A percentile compares a stretch with the other conserved stretches of the same genome.
Conservation (phyloP, 306 rosid genomes). For the Trichosanthes cucumerina region DNA sequence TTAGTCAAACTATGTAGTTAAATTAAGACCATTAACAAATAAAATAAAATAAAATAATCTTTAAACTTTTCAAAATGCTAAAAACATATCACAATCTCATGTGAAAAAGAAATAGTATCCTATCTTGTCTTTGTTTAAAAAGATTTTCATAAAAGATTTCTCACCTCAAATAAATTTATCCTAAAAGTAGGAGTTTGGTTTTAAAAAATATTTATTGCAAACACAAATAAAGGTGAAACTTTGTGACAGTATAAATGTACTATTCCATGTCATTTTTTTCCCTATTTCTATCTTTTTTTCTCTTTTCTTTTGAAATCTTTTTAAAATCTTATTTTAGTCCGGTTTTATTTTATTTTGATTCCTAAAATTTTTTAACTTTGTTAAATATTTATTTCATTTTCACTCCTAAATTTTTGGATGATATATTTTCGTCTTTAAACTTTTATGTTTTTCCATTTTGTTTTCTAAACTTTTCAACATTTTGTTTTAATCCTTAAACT, state of each 20-base stretch:
- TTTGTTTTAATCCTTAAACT: not conserved
- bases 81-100: not conserved
- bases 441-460: no score
- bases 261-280: not conserved
- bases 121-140: not conserved
- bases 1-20: not conserved
- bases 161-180: not conserved
- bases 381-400: not conserved
- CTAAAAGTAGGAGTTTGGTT: not conserved
- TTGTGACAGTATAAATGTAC: not conserved
- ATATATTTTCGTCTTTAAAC: not conserved
- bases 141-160: not conserved
- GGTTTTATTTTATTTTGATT: no score
- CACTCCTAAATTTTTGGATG: not conserved
- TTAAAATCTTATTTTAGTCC: no score
- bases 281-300: no score
- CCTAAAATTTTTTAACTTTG: no score
- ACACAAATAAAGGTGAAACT: not conserved
- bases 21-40: not conserved
- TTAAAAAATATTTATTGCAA: not conserved
- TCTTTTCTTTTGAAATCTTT: no score
- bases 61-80: not conserved
- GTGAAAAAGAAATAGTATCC: not conserved
- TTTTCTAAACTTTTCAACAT: not conserved
- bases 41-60: not conserved